Base-by-base conservation (phyloP, 768 basidiomycete genomes). In the Saitozyma sp. region DNA sequence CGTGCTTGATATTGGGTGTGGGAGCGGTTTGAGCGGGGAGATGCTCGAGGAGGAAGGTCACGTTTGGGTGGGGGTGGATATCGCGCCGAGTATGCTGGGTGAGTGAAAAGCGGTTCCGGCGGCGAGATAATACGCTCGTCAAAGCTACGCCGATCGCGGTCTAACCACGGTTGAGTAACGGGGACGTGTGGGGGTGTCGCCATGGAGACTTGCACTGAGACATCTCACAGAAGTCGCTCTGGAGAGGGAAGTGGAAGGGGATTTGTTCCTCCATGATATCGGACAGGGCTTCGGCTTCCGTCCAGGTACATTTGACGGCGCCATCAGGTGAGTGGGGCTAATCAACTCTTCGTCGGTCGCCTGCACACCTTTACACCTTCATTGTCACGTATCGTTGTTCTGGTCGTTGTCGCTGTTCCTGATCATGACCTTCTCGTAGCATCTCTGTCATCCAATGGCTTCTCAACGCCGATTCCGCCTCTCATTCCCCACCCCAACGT, bases 401-500 rank as follows among this genome's bases (percentile, higher is more conserved):
- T 45, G 43, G 43, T 9, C 43, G 43, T 16, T 46, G 45, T 13
- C 45, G 45, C 2, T 11, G 29, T 29, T 29, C 29, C 29, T 29
- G 19, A 48, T 6, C 14, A 48, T 6, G 29, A 52, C 19, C 54
- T 43, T 39, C 43, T 53, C 43, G 4, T 73, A 98, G 95, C 75
- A 90, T 99, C 72, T 99, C 96, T 29, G 95, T 97, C n/a, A 83
- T 99, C 6, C 96, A 99, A 81, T 99, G 96, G 96, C 84, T 99
- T 3, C 84, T 97, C 61, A 99, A 97, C 78, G 94, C 95, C 29
- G 96, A 98, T 78, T 90, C 92, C 38, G 88, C 92, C 6, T 88
- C 75, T 1, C 80, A 82, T 65, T 81, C 80, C 9, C 82, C 82
- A 9, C 70, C 80, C 1, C 77, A 78, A 61, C 76, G 82, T n/a